Evolutionary conservation across 768 basidiomycete genomes (phyloP).

Genomic region (Cyclocybe aegerita): DNA sequence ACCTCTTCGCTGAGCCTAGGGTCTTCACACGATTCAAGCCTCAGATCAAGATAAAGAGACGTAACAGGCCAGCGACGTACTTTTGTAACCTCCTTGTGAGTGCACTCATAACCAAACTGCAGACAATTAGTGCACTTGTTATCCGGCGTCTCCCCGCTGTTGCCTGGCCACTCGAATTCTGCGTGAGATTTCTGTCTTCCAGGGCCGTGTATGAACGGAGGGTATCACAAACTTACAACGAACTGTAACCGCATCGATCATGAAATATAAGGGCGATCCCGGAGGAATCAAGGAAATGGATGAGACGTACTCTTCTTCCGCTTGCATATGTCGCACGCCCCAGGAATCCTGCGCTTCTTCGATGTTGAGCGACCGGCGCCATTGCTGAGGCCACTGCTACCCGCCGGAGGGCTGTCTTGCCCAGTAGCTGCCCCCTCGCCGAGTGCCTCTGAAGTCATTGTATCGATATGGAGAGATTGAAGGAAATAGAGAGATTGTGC

Average conservation of each 20-base stretch:
- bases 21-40: constrained; percentile 26
- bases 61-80: constrained; percentile 31
- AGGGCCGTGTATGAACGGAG: neutral
- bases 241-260: constrained; percentile 18
- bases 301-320: constrained; percentile 61
- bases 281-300: neutral
- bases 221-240: constrained; percentile 27
- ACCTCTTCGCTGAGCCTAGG: constrained; percentile 67
- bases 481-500: no score
- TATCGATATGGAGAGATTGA: no score
- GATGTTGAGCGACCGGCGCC: constrained; percentile 15
- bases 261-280: neutral
- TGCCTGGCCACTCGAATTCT: constrained; percentile 40
- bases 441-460: no score
- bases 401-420: neutral
- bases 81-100: constrained; percentile 69
- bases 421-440: neutral
- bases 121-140: constrained; percentile 66
- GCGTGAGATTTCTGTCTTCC: constrained; percentile 1
- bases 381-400: neutral
- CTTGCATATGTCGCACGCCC: constrained; percentile 74
- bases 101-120: constrained; percentile 58
- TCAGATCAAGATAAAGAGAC: neutral
- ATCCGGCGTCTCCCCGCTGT: constrained; percentile 65
- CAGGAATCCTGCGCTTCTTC: constrained; percentile 62